Percentiles rank a stretch among this genome's conserved stretches.
These are phyloP conservation scores for Citrus sinensis DNA, from an alignment of 345 rosid genomes.

Conservation along the genomic window DNA sequence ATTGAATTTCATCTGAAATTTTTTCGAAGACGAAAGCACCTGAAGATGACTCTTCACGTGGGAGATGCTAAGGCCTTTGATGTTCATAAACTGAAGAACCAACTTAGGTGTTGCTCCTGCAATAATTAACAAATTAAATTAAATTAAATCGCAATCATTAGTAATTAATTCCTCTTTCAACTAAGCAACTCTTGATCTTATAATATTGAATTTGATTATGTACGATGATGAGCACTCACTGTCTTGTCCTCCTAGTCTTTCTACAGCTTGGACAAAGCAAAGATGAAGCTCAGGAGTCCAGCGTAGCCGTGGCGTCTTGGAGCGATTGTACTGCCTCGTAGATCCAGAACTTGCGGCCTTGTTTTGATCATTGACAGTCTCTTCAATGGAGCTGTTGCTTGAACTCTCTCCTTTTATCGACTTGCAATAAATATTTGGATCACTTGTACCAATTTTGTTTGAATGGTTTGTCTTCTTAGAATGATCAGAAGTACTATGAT, in stretches of 20 bases:
- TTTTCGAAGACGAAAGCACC: conserved; percentile 25
- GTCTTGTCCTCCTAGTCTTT: conserved; percentile 79
- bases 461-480: conserved; percentile 38
- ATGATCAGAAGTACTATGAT: conserved; percentile 17
- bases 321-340: conserved; percentile 62
- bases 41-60: conserved; percentile 93
- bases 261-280: conserved; percentile 73
- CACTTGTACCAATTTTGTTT: conserved; percentile 14
- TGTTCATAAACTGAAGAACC: conserved; percentile 79
- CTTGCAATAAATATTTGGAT: conserved; percentile 16
- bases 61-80: conserved; percentile 73
- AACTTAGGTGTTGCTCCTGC: conserved; percentile 84
- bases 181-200: background rate
- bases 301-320: conserved; percentile 67
- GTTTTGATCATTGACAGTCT: background rate
- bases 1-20: background rate
- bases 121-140: background rate
- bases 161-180: background rate
- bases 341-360: conserved; percentile 36
- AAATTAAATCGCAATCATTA: background rate
- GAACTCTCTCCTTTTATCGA: conserved; percentile 26
- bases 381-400: conserved; percentile 58
- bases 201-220: background rate
- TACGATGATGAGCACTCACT: conserved; percentile 37
- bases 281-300: conserved; percentile 90